Conservation (phyloP, 176 grass and related monocot genomes). For the Ampelocalamus luodianensis region DNA sequence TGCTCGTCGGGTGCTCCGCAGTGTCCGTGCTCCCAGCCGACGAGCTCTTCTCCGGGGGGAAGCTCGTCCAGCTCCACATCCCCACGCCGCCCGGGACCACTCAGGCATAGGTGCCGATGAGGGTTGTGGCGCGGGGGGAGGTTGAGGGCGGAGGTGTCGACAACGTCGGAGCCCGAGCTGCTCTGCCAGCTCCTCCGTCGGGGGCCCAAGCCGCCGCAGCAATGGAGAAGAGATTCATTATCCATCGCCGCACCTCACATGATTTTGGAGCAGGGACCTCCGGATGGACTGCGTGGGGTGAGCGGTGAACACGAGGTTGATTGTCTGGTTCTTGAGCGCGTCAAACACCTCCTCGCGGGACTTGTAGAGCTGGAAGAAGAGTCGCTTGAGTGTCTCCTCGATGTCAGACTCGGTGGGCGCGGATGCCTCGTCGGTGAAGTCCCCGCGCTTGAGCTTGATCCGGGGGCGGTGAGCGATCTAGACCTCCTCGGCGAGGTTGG, state of each 20-base stretch:
- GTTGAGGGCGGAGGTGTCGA: no score
- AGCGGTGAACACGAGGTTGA: conserved; percentile 95
- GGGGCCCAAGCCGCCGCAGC: no score
- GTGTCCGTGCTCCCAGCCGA: conserved; percentile 83
- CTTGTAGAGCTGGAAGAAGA: conserved; percentile 72
- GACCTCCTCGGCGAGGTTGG: conserved; percentile 96
- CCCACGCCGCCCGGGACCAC: not conserved
- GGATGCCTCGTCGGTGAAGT: conserved; percentile 82
- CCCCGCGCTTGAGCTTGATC: conserved; percentile 89
- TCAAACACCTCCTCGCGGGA: conserved; percentile 90
- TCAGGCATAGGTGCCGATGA: no score
- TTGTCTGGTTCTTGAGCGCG: conserved; percentile 93
- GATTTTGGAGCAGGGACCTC: conserved; percentile 96
- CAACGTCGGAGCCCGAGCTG: no score
- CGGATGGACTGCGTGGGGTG: conserved; percentile 93
- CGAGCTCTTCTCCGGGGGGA: conserved; percentile 91
- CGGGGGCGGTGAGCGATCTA: conserved; percentile 84
- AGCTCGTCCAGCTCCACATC: conserved; percentile 71
- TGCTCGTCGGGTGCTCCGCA: conserved; percentile 55
- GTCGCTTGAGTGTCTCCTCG: conserved; percentile 91
- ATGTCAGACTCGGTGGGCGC: conserved; percentile 95
- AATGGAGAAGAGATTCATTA: conserved; percentile 4
- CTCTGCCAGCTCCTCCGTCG: no score
- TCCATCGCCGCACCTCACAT: conserved; percentile 53
- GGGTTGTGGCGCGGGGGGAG: no score